phyloP scores from a whole-genome alignment of 2,329 filamentous ascomycete species.

The Pseudomassariella vexata region DNA sequence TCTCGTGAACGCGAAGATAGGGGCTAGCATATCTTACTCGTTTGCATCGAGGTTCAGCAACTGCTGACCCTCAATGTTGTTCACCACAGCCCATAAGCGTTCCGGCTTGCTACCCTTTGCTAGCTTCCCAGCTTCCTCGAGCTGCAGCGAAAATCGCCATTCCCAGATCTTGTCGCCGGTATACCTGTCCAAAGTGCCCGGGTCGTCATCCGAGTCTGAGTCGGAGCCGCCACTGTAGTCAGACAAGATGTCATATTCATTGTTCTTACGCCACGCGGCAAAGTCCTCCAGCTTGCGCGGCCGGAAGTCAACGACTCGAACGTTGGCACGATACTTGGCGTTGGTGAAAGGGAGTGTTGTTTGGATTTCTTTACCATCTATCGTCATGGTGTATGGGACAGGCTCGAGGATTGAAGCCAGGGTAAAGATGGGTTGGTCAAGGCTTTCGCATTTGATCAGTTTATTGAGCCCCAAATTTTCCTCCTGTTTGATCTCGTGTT shows the following conservation, averaged over 20 bases:
- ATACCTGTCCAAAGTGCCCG: constrained; percentile 16
- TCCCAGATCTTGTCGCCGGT: constrained; percentile 53
- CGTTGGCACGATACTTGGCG: constrained; percentile 60
- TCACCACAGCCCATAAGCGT: constrained; percentile 63
- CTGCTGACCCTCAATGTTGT: constrained; percentile 46
- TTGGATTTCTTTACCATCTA: constrained; percentile 28
- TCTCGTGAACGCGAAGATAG: constrained; percentile 1
- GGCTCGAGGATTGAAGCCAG: constrained; percentile 35
- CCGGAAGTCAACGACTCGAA: constrained; percentile 78
- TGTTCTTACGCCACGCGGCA: constrained; percentile 38
- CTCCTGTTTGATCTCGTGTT: constrained; percentile 21
- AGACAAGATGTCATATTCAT: constrained; percentile 45
- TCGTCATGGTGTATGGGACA: constrained; percentile 33
- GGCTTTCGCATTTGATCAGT: constrained; percentile 40
- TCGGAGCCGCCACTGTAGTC: constrained; percentile 30
- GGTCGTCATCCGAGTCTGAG: constrained; percentile 21
- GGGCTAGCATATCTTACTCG: constrained; percentile 28
- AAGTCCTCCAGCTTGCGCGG: constrained; percentile 70
- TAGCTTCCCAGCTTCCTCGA: constrained; percentile 59
- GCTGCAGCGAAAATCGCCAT: constrained; percentile 75
- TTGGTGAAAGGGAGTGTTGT: constrained; percentile 67
- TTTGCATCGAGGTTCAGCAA: constrained; percentile 42
- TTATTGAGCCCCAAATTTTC: constrained; percentile 16
- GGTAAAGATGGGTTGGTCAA: constrained; percentile 25
- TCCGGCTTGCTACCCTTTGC: constrained; percentile 28